Evolutionary conservation across 2,329 filamentous ascomycete genomes (phyloP).

Genomic region (Aureobasidium sp.): DNA sequence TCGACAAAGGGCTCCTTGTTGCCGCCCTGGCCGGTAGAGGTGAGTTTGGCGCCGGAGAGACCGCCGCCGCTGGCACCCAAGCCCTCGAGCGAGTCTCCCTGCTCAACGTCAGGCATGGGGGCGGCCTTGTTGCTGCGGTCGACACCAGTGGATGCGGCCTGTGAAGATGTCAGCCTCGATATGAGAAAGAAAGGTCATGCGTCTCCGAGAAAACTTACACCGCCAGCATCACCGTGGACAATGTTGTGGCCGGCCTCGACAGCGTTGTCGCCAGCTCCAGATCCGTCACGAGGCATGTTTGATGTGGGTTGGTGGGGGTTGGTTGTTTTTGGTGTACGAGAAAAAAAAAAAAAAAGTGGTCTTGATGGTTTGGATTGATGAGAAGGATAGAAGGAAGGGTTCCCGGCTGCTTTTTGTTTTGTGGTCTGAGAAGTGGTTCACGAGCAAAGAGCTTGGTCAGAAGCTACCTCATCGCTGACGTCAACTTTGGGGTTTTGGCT

Average conservation of each 20-base stretch:
- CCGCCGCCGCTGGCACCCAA: slow-evolving; percentile 32
- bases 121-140: slow-evolving; percentile 35
- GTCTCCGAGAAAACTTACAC: slow-evolving; percentile 25
- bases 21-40: slow-evolving; percentile 63
- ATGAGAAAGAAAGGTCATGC: neutral
- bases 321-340: neutral
- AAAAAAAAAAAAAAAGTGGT: neutral
- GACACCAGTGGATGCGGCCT: slow-evolving; percentile 24
- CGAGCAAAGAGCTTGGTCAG: neutral
- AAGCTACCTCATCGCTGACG: slow-evolving; percentile 7
- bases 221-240: slow-evolving; percentile 32
- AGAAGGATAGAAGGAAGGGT: neutral
- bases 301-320: slow-evolving; percentile 18
- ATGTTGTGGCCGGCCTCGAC: slow-evolving; percentile 33
- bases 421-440: neutral
- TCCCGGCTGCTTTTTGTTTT: slow-evolving; percentile 5
- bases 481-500: neutral
- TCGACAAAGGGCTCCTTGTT: slow-evolving; percentile 77
- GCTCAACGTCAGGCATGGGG: slow-evolving; percentile 32
- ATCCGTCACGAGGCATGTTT: slow-evolving; percentile 37
- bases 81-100: slow-evolving; percentile 32
- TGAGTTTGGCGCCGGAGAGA: slow-evolving; percentile 60
- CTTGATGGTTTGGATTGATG: neutral
- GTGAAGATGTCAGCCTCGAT: neutral
- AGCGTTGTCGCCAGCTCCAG: slow-evolving; percentile 36